Conservation (phyloP, 2,329 filamentous ascomycete genomes). For the Penicillium corylophilum region DNA sequence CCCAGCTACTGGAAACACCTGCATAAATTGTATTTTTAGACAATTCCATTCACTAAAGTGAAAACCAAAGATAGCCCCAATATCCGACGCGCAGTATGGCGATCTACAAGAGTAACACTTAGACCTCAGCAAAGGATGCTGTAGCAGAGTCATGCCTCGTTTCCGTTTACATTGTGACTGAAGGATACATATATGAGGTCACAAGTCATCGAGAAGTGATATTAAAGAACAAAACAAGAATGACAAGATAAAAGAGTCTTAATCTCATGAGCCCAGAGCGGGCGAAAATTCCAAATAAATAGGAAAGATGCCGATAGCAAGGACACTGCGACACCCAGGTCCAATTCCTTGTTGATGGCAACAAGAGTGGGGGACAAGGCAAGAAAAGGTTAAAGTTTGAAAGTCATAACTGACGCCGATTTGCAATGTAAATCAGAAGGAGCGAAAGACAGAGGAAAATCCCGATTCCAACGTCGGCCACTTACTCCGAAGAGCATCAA, state of each 20-base stretch:
- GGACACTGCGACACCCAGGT: constrained; percentile 12
- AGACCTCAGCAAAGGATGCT: neutral
- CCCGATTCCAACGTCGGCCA: constrained; percentile 4
- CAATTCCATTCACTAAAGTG: constrained; percentile 17
- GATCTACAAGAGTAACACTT: neutral
- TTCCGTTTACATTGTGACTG: constrained; percentile 6
- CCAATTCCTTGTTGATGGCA: constrained; percentile 10
- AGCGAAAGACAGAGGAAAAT: constrained; percentile 13
- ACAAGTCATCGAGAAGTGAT: constrained; percentile 4
- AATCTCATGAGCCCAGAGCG: constrained; percentile 13
- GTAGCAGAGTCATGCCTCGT: neutral
- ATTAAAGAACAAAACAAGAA: constrained; percentile 6
- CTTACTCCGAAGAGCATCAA: constrained; percentile 11
- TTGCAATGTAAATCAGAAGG: constrained; percentile 17
- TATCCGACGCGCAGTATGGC: neutral
- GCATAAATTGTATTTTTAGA: constrained; percentile 33
- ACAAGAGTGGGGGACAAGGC: constrained; percentile 5
- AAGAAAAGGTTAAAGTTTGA: neutral
- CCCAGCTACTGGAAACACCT: constrained; percentile 13
- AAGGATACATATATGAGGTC: constrained; percentile 12
- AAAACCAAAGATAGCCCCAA: constrained; percentile 9
- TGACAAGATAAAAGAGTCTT: constrained; percentile 12
- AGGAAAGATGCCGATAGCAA: constrained; percentile 9
- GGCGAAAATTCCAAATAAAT: constrained; percentile 6
- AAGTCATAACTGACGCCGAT: constrained; percentile 22